Evolutionary conservation across 129 eudicot genomes (phyloP).

Genomic region (Flaveria trinervia): DNA sequence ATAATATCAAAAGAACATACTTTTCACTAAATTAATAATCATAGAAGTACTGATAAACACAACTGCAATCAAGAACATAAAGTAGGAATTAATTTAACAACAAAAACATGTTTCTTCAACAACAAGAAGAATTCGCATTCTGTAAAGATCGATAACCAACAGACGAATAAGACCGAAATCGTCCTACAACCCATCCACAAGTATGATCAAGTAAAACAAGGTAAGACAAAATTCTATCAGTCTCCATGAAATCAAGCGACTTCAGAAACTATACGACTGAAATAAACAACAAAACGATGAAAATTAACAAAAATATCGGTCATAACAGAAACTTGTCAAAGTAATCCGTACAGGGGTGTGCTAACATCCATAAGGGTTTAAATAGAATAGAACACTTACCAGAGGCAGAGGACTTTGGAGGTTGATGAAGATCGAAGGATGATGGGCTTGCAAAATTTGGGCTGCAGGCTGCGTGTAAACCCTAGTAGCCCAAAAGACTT

Average conservation of each 20-base stretch:
- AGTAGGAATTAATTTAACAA: neutral
- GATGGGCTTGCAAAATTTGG: no score
- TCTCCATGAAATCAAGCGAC: neutral
- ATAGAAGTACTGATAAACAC: neutral
- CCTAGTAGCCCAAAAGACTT: no score
- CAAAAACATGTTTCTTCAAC: no score
- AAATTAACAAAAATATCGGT: neutral
- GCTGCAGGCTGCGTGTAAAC: no score
- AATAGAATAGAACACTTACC: no score
- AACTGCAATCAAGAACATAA: neutral
- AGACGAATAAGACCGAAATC: no score
- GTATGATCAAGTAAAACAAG: no score
- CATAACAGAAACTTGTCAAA: conserved; percentile 1
- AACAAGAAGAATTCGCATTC: no score
- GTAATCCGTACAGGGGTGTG: neutral
- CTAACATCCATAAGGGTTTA: neutral
- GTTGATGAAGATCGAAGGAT: no score
- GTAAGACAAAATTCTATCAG: neutral
- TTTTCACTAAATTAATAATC: neutral
- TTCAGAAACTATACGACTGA: neutral
- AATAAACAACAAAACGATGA: neutral
- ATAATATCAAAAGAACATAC: conserved; percentile 10
- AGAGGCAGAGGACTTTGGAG: no score
- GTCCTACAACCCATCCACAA: no score
- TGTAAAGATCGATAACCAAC: no score